Evolutionary conservation across 1,284 basidiomycete genomes (phyloP).

Genomic region (Papiliotrema fonsecae): DNA sequence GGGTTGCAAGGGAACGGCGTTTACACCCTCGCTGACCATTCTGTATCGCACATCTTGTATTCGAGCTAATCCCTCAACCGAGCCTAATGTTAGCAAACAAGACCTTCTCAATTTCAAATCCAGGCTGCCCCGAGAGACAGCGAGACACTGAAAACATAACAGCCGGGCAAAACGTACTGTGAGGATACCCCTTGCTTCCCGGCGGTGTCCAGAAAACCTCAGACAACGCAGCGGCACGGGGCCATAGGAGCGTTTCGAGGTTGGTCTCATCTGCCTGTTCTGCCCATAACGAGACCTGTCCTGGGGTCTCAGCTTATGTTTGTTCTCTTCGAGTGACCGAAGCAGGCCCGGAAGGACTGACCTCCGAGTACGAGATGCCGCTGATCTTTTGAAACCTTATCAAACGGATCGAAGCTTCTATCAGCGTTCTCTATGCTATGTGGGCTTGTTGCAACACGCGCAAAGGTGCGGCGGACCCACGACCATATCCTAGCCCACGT

Average conservation of each 20-base stretch:
- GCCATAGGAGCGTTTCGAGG: constrained; percentile 70
- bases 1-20: constrained; percentile 68
- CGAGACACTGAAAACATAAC: too few species aligned
- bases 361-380: constrained; percentile 62
- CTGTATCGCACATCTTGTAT: constrained; percentile 70
- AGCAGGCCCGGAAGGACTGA: constrained; percentile 27
- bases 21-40: constrained; percentile 63
- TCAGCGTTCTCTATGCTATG: not conserved
- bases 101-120: too few species aligned
- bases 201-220: constrained; percentile 79
- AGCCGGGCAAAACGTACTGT: constrained; percentile 12
- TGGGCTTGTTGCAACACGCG: too few species aligned
- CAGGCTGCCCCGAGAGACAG: too few species aligned
- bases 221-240: constrained; percentile 68
- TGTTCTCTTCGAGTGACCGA: too few species aligned
- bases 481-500: constrained; percentile 62
- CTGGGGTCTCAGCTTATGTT: too few species aligned
- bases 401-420: constrained; percentile 65
- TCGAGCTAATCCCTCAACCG: constrained; percentile 62
- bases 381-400: constrained; percentile 55
- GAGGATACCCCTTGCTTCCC: constrained; percentile 20
- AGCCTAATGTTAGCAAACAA: constrained; percentile 44
- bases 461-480: too few species aligned
- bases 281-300: constrained; percentile 66
- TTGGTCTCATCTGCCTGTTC: constrained; percentile 65